Evolutionary conservation across 768 basidiomycete genomes (phyloP).

Genomic region (Pilatotrama ljubarskyi): DNA sequence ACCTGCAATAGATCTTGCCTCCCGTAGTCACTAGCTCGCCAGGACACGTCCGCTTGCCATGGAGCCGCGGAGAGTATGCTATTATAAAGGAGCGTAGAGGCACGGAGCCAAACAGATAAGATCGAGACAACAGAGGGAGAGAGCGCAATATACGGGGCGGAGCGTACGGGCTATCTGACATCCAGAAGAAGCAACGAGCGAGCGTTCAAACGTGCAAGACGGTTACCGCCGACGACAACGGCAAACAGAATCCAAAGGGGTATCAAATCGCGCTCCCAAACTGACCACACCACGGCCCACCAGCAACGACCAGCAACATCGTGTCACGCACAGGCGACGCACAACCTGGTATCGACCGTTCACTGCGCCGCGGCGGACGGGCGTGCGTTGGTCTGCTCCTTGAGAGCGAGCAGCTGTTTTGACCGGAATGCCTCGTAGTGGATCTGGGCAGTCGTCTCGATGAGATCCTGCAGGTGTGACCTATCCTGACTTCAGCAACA

Average conservation of each 20-base stretch:
- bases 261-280: slow-evolving; percentile 20
- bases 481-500: slow-evolving; percentile 37
- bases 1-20: too few relatives aligned
- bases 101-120: slow-evolving; percentile 20
- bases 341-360: background rate
- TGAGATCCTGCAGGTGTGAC: slow-evolving; percentile 96
- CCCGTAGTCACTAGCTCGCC: too few relatives aligned
- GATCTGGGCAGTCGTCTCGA: slow-evolving; percentile 98
- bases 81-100: slow-evolving; percentile 28
- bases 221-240: slow-evolving; percentile 11
- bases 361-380: slow-evolving; percentile 37
- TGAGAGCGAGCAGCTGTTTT: slow-evolving; percentile 94
- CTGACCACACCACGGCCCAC: background rate
- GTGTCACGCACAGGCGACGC: background rate
- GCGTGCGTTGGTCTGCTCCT: slow-evolving; percentile 86
- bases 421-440: slow-evolving; percentile 99
- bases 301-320: background rate
- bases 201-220: background rate
- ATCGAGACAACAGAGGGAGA: slow-evolving; percentile 17
- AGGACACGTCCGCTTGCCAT: background rate
- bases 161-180: slow-evolving; percentile 10
- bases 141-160: slow-evolving; percentile 12
- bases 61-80: slow-evolving; percentile 9
- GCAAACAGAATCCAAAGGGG: slow-evolving; percentile 19
- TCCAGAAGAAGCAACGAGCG: slow-evolving; percentile 20